Base-by-base conservation (phyloP, 1,284 basidiomycete genomes). In the Cryptococcus sp. region DNA sequence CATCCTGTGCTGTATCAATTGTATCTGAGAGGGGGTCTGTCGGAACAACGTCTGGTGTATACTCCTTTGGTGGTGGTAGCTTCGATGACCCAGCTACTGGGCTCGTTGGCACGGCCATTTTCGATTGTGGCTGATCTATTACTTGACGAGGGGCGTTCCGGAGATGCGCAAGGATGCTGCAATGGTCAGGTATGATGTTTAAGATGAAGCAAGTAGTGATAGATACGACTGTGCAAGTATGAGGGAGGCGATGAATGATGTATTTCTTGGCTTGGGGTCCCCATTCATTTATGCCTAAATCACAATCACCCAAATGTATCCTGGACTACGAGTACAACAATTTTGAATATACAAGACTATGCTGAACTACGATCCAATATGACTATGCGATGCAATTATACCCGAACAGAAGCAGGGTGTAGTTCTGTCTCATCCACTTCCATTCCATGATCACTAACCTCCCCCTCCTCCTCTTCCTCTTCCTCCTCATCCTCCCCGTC, bases 361-460 rank as follows among this genome's bases (percentile, higher is more conserved):
- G n/a, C n/a, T n/a, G n/a, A n/a, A n/a, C n/a, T n/a, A n/a, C n/a
- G n/a, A n/a, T n/a, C n/a, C n/a, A n/a, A n/a, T n/a, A 28, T 28
- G 28, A n/a, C 28, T 28, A 28, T 28, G 28, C 28, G 28, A 28
- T 28, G 28, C 11, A 28, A 5, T 14, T 39, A 39, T 16, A 39
- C 36, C 5, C 36, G 36, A 14, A 39, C 16, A 19, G 36, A 39
- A 39, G 36, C 14, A 39, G 36, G 36, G 16, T 39, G 36, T 11
- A 28, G 28, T 7, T 48, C 46, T 11, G 13, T 4, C 5, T 46
- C 45, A 32, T 23, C 45, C 31, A 19, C 28, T 4, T 46, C 36
- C 36, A 28, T 16, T 10, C 21, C 31, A 3, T 50, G 50, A 13
- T 55, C 53, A 19, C 48, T 52, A 23, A 48, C 48, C 44, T 32